These are phyloP conservation scores for Annulohypoxylon maeteangense DNA, from an alignment of 495 filamentous ascomycete species.

Conservation along the genomic window DNA sequence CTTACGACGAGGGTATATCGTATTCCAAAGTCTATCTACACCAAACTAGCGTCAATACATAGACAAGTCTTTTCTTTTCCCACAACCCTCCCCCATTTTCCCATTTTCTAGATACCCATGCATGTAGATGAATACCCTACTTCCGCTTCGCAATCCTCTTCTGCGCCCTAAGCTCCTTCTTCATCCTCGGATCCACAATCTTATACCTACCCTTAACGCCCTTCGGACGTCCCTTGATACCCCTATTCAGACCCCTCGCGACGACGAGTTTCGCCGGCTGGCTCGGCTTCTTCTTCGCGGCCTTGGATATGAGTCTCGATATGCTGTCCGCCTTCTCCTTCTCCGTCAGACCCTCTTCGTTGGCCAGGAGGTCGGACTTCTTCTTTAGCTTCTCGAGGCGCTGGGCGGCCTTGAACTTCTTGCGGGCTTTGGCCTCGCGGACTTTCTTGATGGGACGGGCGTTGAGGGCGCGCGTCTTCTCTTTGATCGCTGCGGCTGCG, in stretches of 20 bases:
- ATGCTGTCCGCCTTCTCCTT: constrained; percentile 93
- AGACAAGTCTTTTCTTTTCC: not conserved
- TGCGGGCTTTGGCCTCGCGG: constrained; percentile 90
- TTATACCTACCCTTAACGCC: constrained; percentile 98
- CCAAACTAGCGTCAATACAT: not conserved
- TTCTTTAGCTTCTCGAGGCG: constrained; percentile 91
- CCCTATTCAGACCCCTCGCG: constrained; percentile 84
- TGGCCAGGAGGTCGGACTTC: constrained; percentile 87
- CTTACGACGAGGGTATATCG: constrained; percentile 20
- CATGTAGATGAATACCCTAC: constrained; percentile 32
- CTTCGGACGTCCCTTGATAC: constrained; percentile 67
- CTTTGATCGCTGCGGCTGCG: constrained; percentile 91
- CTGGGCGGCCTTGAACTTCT: constrained; percentile 95
- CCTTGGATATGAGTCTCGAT: constrained; percentile 79
- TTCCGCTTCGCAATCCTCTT: constrained; percentile 73
- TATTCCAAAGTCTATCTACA: not conserved
- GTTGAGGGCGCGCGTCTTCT: constrained; percentile 92
- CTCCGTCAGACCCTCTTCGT: constrained; percentile 91
- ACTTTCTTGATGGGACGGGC: constrained; percentile 99
- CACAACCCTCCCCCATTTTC: not conserved
- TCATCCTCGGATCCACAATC: constrained; percentile 96
- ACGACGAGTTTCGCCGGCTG: constrained; percentile 88
- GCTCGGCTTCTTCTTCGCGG: constrained; percentile 86
- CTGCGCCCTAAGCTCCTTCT: constrained; percentile 95
- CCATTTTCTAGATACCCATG: not conserved